Conservation (phyloP, 441 rosid species). For the Breynia disticha region DNA sequence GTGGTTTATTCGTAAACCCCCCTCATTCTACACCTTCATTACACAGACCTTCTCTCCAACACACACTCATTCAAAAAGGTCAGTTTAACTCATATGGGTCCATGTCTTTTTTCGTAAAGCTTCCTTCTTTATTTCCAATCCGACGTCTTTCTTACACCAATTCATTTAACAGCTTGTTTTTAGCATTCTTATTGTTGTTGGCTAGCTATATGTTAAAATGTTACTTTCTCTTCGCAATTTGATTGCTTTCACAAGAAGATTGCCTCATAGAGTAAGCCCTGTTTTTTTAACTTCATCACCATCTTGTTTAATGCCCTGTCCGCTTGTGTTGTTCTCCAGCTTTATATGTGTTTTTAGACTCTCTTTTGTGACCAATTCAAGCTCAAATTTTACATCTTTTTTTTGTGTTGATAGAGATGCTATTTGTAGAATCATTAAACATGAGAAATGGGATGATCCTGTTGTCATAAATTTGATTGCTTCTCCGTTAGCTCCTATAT, state of each 20-base stretch:
- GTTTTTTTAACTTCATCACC: conserved; percentile 17
- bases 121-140: too few relatives aligned
- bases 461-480: conserved; percentile 20
- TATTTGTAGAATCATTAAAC: conserved; percentile 28
- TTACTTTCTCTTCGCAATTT: conserved; percentile 38
- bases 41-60: too few relatives aligned
- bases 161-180: too few relatives aligned
- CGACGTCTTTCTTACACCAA: too few relatives aligned
- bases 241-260: conserved; percentile 34
- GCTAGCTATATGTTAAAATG: conserved; percentile 24
- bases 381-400: conserved; percentile 7
- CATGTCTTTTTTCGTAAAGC: too few relatives aligned
- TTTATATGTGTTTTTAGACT: conserved; percentile 38
- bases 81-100: too few relatives aligned
- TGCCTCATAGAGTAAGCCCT: conserved; percentile 37
- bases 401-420: conserved; percentile 24
- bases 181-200: too few relatives aligned
- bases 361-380: conserved; percentile 31
- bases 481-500: conserved; percentile 36
- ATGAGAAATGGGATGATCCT: conserved; percentile 45
- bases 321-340: conserved; percentile 39
- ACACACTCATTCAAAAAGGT: too few relatives aligned
- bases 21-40: too few relatives aligned
- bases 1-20: too few relatives aligned
- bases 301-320: conserved; percentile 23